A percentile compares a stretch with the other conserved stretches of the same genome.
These are phyloP conservation scores for Schizophyllum commune DNA, from an alignment of 1,284 basidiomycete genomes.

Conservation along the genomic window DNA sequence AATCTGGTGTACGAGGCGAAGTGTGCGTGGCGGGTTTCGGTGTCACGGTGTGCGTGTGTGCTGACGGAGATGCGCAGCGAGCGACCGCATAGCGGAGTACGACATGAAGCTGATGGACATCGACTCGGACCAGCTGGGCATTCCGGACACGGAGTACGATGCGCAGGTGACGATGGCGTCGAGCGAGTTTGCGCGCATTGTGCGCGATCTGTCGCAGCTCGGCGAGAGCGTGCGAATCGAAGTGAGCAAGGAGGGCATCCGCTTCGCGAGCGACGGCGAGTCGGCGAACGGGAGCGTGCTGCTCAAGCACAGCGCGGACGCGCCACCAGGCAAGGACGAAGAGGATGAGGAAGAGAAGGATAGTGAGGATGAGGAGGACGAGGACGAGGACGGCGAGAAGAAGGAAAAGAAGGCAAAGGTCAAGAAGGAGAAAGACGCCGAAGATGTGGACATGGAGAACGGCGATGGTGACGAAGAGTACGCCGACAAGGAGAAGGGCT, in stretches of 20 bases:
- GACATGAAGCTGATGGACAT: slow-evolving; percentile 99
- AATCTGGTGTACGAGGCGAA: slow-evolving; percentile 90
- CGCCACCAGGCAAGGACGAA: slow-evolving; percentile 6
- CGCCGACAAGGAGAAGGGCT: slow-evolving; percentile 20
- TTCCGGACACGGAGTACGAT: slow-evolving; percentile 99
- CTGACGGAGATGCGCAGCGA: slow-evolving; percentile 41
- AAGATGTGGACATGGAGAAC: slow-evolving; percentile 20
- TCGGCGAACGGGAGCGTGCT: slow-evolving; percentile 88
- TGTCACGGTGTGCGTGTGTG: slow-evolving; percentile 6
- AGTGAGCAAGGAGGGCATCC: slow-evolving; percentile 92
- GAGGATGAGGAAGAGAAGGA: slow-evolving; percentile 10
- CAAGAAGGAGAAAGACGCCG: slow-evolving; percentile 15
- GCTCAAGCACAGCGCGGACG: slow-evolving; percentile 54
- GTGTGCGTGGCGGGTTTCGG: slow-evolving; percentile 43
- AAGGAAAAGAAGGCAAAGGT: slow-evolving; percentile 9
- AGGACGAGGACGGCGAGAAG: slow-evolving; percentile 12
- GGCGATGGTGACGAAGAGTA: slow-evolving; percentile 19
- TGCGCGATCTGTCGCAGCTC: slow-evolving; percentile 86
- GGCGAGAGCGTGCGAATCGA: slow-evolving; percentile 96
- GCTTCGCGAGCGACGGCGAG: slow-evolving; percentile 93
- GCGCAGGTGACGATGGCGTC: slow-evolving; percentile 88
- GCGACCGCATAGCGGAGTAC: slow-evolving; percentile 95
- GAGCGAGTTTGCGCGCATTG: slow-evolving; percentile 86
- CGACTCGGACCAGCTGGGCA: slow-evolving; percentile 90
- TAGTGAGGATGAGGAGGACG: slow-evolving; percentile 11